Conservation (phyloP, 495 filamentous ascomycete species). For the Hyaloscypha variabilis region DNA sequence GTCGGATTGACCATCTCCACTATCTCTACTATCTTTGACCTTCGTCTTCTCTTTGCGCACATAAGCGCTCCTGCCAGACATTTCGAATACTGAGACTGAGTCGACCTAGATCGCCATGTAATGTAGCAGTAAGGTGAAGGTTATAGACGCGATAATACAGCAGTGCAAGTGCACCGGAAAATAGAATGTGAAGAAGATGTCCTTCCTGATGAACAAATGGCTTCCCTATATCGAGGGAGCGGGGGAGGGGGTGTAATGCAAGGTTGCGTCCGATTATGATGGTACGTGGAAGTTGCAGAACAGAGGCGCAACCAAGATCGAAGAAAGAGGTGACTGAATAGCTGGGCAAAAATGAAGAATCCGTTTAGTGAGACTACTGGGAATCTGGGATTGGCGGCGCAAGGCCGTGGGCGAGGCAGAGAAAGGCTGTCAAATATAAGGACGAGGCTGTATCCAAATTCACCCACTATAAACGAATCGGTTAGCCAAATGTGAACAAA, state of each 20-base stretch:
- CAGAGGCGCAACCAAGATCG: no score
- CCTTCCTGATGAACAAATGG: neutral
- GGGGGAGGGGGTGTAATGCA: no score
- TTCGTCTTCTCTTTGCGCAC: conserved; percentile 56
- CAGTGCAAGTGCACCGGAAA: neutral
- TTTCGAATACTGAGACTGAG: conserved; percentile 26
- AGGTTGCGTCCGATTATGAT: no score
- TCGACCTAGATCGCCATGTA: conserved; percentile 6
- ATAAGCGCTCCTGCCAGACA: conserved; percentile 59
- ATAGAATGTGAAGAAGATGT: neutral
- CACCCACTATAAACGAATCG: neutral
- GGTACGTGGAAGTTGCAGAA: no score
- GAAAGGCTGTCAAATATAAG: no score
- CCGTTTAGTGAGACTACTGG: no score
- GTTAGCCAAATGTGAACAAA: neutral
- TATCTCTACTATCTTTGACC: conserved; percentile 39
- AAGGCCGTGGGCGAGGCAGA: no score
- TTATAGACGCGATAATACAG: neutral
- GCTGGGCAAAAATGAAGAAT: no score
- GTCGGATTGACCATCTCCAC: conserved; percentile 10
- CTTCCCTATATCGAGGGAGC: neutral
- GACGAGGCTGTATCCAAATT: neutral
- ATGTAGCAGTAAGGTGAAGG: neutral
- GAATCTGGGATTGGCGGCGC: no score
- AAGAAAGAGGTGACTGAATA: no score